Conservation (phyloP, 345 rosid genomes). For the Arabidopsis suecica region DNA sequence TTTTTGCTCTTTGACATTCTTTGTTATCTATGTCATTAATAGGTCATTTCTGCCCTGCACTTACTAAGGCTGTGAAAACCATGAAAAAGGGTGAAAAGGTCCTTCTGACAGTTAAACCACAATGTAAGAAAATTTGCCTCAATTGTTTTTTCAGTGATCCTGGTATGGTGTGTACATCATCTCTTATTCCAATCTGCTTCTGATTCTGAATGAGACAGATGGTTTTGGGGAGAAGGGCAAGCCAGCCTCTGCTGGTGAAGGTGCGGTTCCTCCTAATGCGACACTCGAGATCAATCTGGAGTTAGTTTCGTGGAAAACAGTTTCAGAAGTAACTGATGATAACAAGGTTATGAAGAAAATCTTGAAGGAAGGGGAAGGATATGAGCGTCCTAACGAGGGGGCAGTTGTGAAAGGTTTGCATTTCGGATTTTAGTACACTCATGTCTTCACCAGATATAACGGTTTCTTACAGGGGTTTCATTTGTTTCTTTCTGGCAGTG, state of each 20-base stretch:
- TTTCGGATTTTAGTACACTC: background rate
- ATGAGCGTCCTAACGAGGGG: slow-evolving; percentile 87
- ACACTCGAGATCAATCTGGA: slow-evolving; percentile 62
- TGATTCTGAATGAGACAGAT: slow-evolving; percentile 49
- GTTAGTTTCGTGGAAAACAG: slow-evolving; percentile 87
- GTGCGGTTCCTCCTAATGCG: slow-evolving; percentile 86
- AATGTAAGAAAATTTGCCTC: slow-evolving; percentile 35
- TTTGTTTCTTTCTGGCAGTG: slow-evolving; percentile 55
- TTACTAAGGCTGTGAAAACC: slow-evolving; percentile 80
- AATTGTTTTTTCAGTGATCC: background rate
- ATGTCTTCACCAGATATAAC: background rate
- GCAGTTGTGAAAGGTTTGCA: slow-evolving; percentile 67
- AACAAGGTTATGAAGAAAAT: slow-evolving; percentile 81
- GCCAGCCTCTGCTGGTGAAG: slow-evolving; percentile 56
- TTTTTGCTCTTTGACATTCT: background rate
- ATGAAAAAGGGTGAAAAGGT: slow-evolving; percentile 91
- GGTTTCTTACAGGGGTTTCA: slow-evolving; percentile 1
- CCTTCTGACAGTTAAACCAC: slow-evolving; percentile 69
- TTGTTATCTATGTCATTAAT: slow-evolving; percentile 3
- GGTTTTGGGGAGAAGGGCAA: slow-evolving; percentile 95
- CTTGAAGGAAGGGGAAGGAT: slow-evolving; percentile 88
- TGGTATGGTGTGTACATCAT: background rate
- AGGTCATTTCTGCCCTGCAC: slow-evolving; percentile 90
- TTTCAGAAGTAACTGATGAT: slow-evolving; percentile 81
- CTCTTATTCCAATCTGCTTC: slow-evolving; percentile 9